A percentile compares a stretch with the other conserved stretches of the same genome.
phyloP scores from a whole-genome alignment of 257 asterid species.

The Buddleja alternifolia region DNA sequence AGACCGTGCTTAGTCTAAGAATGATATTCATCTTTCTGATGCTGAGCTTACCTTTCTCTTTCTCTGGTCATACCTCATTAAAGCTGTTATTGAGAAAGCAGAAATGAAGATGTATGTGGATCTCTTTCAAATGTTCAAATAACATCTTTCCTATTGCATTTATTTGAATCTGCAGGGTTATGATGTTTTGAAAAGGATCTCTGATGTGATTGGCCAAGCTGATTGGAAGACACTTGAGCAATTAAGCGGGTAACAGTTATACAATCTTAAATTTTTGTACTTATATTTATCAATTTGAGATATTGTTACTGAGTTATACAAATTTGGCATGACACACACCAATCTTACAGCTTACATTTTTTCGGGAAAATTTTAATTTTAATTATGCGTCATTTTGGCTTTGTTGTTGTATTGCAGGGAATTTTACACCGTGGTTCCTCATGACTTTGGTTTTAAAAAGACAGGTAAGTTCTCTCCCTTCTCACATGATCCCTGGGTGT shows the following conservation, averaged over 20 bases:
- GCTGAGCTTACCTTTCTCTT: constrained; percentile 13
- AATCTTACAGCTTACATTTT: constrained; percentile 14
- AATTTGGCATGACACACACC: constrained; percentile 1
- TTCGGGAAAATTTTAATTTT: constrained; percentile 1
- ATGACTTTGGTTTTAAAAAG: constrained; percentile 84
- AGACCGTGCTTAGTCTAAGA: neutral
- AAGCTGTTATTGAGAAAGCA: too few relatives aligned
- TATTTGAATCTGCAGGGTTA: constrained; percentile 63
- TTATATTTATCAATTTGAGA: constrained; percentile 10
- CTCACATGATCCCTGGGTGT: constrained; percentile 24
- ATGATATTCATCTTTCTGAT: too few relatives aligned
- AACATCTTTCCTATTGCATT: too few relatives aligned
- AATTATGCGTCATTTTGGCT: constrained; percentile 19
- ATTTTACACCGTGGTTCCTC: constrained; percentile 91
- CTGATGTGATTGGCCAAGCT: constrained; percentile 71
- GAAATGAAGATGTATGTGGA: too few relatives aligned
- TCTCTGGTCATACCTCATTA: too few relatives aligned
- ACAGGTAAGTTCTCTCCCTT: constrained; percentile 64
- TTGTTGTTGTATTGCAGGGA: constrained; percentile 63
- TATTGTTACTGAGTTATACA: neutral
- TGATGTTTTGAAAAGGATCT: constrained; percentile 81
- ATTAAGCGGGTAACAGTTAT: constrained; percentile 71
- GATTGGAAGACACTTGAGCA: constrained; percentile 69
- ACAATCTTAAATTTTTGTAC: neutral
- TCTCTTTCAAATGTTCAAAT: too few relatives aligned